These are phyloP conservation scores for Aspergillus neotritici DNA, from an alignment of 2,329 filamentous ascomycete genomes.

Conservation along the genomic window DNA sequence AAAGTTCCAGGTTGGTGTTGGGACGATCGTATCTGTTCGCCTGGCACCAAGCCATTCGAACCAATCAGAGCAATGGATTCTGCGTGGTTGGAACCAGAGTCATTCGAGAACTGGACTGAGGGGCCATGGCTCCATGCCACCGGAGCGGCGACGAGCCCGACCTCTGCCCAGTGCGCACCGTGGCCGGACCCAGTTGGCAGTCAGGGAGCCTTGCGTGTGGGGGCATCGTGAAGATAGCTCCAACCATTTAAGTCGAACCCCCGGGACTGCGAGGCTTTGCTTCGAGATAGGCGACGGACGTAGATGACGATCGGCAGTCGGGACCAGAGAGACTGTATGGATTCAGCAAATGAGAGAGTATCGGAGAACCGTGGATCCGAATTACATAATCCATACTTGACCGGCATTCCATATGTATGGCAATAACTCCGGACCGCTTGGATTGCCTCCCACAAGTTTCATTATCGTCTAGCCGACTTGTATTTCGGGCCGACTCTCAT, in stretches of 20 bases:
- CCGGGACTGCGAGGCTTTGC: neutral
- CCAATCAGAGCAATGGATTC: neutral
- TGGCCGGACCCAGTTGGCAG: no score
- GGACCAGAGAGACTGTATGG: neutral
- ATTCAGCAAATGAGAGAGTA: constrained; percentile 3
- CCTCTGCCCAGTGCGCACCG: no score
- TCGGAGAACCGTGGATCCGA: neutral
- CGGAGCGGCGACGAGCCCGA: no score
- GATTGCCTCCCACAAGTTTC: neutral
- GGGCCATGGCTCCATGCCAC: no score
- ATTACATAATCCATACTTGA: neutral
- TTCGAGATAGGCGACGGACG: neutral
- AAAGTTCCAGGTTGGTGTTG: neutral
- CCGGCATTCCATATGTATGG: neutral
- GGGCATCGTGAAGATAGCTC: no score
- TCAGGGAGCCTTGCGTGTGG: no score
- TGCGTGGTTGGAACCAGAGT: constrained; percentile 1
- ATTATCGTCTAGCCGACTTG: constrained; percentile 2
- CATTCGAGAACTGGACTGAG: neutral
- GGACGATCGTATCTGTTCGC: neutral
- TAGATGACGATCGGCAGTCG: constrained; percentile 9
- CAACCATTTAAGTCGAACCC: no score
- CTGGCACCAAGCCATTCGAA: neutral
- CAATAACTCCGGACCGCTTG: neutral
- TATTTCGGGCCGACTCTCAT: constrained; percentile 1